Evolutionary conservation across 495 filamentous ascomycete species (phyloP).

Genomic region (Neurospora sp.): DNA sequence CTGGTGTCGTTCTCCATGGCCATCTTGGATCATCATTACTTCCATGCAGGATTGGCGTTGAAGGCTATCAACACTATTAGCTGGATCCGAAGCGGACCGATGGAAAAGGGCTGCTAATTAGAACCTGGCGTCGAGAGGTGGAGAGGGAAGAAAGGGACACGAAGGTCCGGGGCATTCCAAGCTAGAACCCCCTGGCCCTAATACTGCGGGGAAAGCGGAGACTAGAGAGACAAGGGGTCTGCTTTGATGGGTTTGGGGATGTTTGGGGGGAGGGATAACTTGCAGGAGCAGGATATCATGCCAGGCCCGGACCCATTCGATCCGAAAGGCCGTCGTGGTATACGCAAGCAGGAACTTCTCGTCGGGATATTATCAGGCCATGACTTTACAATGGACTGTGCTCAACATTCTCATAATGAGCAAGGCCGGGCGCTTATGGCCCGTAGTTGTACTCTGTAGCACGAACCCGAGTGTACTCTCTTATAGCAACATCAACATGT

Average conservation of each 20-base stretch:
- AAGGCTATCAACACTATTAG: background rate
- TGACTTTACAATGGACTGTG: background rate
- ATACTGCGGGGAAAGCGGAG: slow-evolving; percentile 7
- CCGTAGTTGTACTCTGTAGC: background rate
- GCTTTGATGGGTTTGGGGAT: background rate
- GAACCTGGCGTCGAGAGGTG: background rate
- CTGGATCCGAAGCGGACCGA: slow-evolving; percentile 16
- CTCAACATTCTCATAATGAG: background rate
- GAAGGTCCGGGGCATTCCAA: background rate
- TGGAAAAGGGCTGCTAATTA: background rate
- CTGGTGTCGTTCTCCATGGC: slow-evolving; percentile 5
- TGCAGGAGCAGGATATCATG: background rate
- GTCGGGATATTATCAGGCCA: background rate
- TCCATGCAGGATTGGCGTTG: background rate
- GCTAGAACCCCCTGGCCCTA: background rate
- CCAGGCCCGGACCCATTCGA: background rate
- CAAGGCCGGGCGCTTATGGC: background rate
- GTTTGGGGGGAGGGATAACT: background rate
- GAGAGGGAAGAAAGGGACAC: slow-evolving; percentile 3
- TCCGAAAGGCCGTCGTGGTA: background rate
- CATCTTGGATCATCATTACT: background rate
- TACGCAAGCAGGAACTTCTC: background rate
- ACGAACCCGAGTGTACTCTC: background rate
- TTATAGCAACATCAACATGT: background rate
- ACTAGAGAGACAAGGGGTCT: background rate